Conservation (phyloP, 257 asterid genomes). For the Plantago elongata region DNA sequence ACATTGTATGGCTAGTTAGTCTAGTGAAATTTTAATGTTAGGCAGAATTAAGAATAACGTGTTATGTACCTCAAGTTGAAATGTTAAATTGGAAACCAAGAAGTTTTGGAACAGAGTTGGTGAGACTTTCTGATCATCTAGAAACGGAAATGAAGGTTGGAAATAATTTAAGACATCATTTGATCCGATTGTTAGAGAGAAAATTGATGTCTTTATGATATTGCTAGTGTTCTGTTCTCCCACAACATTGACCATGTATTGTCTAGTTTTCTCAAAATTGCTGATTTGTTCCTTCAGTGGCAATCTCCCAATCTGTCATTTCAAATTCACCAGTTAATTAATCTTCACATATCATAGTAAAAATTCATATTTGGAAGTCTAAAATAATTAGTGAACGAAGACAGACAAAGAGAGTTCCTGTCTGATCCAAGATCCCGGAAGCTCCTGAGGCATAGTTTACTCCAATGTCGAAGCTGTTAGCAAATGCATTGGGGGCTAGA, state of each 20-base stretch:
- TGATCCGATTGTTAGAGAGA: conserved; percentile 48
- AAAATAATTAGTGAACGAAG: not conserved
- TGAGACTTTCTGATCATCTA: conserved; percentile 20
- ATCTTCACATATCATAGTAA: not conserved
- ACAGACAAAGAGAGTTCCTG: conserved; percentile 50
- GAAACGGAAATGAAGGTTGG: conserved; percentile 33
- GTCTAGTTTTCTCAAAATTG: conserved; percentile 39
- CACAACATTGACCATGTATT: conserved; percentile 30
- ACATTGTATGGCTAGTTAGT: not conserved
- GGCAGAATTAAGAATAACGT: not conserved
- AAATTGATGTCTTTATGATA: conserved; percentile 34
- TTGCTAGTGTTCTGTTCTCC: conserved; percentile 36
- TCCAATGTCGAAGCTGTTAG: conserved; percentile 33
- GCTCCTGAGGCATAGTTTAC: conserved; percentile 61
- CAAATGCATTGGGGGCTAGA: conserved; percentile 33
- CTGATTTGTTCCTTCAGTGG: conserved; percentile 41
- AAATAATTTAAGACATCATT: conserved; percentile 50
- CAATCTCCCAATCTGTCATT: conserved; percentile 40
- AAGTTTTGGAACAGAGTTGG: conserved; percentile 36
- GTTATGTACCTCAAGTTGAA: conserved; percentile 41
- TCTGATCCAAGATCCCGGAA: conserved; percentile 54
- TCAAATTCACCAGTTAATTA: not conserved
- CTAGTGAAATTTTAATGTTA: not conserved
- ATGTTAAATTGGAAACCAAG: conserved; percentile 42
- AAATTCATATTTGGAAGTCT: not conserved